Base-by-base conservation (phyloP, 2,329 filamentous ascomycete genomes). In the Fusarium citri region DNA sequence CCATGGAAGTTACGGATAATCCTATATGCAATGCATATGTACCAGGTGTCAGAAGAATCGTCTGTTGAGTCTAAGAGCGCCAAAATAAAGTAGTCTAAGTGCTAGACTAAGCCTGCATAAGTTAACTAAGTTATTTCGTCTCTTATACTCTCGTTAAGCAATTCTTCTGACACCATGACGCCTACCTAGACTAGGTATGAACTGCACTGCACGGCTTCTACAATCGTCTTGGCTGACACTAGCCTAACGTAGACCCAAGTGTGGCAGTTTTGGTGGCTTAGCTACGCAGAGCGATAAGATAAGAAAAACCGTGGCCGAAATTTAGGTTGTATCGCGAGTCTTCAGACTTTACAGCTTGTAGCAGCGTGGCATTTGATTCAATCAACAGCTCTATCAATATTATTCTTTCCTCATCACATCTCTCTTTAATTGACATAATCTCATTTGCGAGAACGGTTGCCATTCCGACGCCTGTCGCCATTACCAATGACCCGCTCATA, bases 251-350 rank as follows among this genome's bases (percentile, higher is more conserved):
- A 22, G 28, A 42, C 45, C n/a, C 20, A 22, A 47, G 34, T 15
- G 48, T 20, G 22, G 6, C 18, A 26, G 23, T 26, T 25, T 23
- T 37, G 46, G 47, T 60, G 41, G 37, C 63, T 55, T 22, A 16
- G 15, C 28, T 37, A 51, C 43, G 37, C 22, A 6, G 15, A n/a
- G 48, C 48, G 74, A 76, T 76, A 74, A 76, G 74, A 76, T 76
- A 76, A 73, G 57, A 31, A 54, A 61, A n/a, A 26, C 46, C 16
- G 37, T 23, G 10, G 22, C 15, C 25, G 56, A 74, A 72, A 71
- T 74, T 68, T 68, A 53, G 63, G 59, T 66, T 66, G 56, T 66
- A 65, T 69, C 50, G 58, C 26, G 57, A 28, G 53, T 46, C 46
- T 45, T 43, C 43, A 28, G 45, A 58, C 47, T 62, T 53, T 48